phyloP scores from a whole-genome alignment of 2,329 filamentous ascomycete species.

The Fusarium tanahbumbuense region DNA sequence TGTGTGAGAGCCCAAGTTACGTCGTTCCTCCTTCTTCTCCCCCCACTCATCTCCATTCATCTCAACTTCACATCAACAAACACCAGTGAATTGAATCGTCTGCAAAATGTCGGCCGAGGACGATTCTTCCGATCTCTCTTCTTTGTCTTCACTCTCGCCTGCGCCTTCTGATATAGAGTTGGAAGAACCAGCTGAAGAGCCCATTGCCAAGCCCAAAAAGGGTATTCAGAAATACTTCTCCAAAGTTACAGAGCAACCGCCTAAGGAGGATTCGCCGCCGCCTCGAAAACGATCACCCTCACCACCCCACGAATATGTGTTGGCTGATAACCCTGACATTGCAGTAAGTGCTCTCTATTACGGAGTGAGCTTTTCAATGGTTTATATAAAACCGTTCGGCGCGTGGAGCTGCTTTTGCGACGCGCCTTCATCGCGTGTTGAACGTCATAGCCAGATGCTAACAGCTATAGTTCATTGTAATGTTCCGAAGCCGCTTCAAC shows the following conservation, averaged over 20 bases:
- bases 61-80: constrained; percentile 44
- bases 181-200: constrained; percentile 57
- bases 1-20: constrained; percentile 45
- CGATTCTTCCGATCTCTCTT: constrained; percentile 73
- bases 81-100: constrained; percentile 44
- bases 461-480: constrained; percentile 86
- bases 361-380: not conserved
- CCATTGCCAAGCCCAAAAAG: constrained; percentile 61
- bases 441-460: constrained; percentile 50
- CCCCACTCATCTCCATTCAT: constrained; percentile 47
- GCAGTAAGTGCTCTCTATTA: constrained; percentile 73
- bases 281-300: constrained; percentile 85
- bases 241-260: constrained; percentile 63
- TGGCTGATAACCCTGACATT: constrained; percentile 92
- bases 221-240: constrained; percentile 77
- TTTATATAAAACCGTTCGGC: constrained; percentile 48
- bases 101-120: constrained; percentile 68
- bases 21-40: constrained; percentile 49
- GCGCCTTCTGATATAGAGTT: constrained; percentile 60
- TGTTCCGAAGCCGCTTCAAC: constrained; percentile 94
- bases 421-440: constrained; percentile 65
- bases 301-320: constrained; percentile 87
- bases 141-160: constrained; percentile 62
- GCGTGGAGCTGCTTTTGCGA: constrained; percentile 56
- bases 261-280: constrained; percentile 72